A percentile compares a stretch with the other conserved stretches of the same genome.
These are phyloP conservation scores for Akebia trifoliata DNA, from an alignment of 164 flowering plant genomes.

Conservation along the genomic window DNA sequence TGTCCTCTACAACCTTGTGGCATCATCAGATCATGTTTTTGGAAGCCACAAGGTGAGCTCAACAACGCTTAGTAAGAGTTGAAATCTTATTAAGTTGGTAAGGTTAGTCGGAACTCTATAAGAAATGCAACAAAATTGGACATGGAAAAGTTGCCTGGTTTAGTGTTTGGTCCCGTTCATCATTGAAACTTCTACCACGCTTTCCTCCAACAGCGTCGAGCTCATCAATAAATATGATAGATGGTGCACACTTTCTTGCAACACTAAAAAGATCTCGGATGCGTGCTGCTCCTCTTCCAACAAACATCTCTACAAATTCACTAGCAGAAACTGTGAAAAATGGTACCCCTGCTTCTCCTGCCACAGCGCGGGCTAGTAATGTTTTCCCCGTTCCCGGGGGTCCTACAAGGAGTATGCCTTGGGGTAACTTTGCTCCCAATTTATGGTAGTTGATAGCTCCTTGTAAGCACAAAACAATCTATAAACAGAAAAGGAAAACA, in stretches of 20 bases:
- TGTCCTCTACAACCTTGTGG: too few species aligned
- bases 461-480: slow-evolving; percentile 87
- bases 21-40: too few species aligned
- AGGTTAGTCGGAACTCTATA: not conserved
- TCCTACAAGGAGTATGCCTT: slow-evolving; percentile 90
- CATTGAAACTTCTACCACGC: slow-evolving; percentile 97
- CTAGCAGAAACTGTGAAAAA: slow-evolving; percentile 94
- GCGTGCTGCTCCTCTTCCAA: slow-evolving; percentile 99
- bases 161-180: slow-evolving; percentile 94
- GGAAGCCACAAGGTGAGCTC: too few species aligned
- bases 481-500: slow-evolving; percentile 13
- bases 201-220: slow-evolving; percentile 98
- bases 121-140: slow-evolving; percentile 9
- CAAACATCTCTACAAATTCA: slow-evolving; percentile 97
- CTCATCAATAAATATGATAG: slow-evolving; percentile 95
- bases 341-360: slow-evolving; percentile 99
- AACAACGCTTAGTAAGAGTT: too few species aligned
- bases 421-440: slow-evolving; percentile 90
- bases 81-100: not conserved
- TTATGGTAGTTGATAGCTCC: slow-evolving; percentile 76
- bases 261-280: slow-evolving; percentile 82
- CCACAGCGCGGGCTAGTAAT: slow-evolving; percentile 94
- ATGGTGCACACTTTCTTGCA: slow-evolving; percentile 87
- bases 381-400: slow-evolving; percentile 99
- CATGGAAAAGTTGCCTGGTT: slow-evolving; percentile 57